These are phyloP conservation scores for Mrakia gelida DNA, from an alignment of 768 basidiomycete species.

Conservation along the genomic window DNA sequence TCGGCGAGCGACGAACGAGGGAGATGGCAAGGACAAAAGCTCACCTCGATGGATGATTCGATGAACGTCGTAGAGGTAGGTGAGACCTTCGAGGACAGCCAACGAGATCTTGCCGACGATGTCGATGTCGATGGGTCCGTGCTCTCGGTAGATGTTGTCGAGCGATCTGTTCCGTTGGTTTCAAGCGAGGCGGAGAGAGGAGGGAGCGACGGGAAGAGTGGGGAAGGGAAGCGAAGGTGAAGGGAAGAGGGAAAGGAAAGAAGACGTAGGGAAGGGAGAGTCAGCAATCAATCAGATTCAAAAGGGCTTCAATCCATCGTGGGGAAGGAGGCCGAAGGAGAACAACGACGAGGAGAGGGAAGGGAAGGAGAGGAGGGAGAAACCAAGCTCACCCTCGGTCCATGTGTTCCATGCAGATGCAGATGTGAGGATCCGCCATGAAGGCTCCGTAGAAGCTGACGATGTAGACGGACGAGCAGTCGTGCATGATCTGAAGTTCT, in stretches of 20 bases:
- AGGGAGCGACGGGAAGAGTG: no score
- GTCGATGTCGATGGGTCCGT: constrained; percentile 86
- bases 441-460: constrained; percentile 97
- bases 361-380: not conserved
- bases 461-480: constrained; percentile 88
- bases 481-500: constrained; percentile 98
- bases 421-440: constrained; percentile 93
- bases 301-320: not conserved
- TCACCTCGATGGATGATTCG: constrained; percentile 96
- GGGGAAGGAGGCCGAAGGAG: not conserved
- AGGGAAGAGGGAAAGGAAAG: not conserved
- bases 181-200: not conserved
- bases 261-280: not conserved
- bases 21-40: constrained; percentile 39
- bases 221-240: constrained; percentile 11
- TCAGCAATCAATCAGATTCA: not conserved
- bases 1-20: not conserved
- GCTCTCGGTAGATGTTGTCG: constrained; percentile 93
- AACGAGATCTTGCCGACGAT: constrained; percentile 91
- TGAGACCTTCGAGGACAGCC: constrained; percentile 88
- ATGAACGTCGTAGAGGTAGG: constrained; percentile 93
- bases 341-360: not conserved
- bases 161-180: constrained; percentile 53
- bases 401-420: constrained; percentile 91
- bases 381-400: constrained; percentile 40